Evolutionary conservation across 495 filamentous ascomycete species (phyloP).

Genomic region (Penicillium salamii): DNA sequence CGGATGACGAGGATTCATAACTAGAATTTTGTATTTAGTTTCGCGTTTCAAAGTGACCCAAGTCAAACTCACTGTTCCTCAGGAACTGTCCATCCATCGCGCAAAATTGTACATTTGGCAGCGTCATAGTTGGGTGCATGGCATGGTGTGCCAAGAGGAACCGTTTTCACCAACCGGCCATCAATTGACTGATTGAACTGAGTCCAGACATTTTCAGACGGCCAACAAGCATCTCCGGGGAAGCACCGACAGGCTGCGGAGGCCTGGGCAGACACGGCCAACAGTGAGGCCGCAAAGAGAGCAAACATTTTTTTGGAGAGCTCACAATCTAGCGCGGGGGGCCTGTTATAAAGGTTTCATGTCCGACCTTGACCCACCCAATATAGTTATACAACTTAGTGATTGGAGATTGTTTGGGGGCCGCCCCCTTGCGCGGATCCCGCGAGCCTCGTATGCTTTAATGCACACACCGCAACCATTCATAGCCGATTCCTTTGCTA

Average conservation of each 20-base stretch:
- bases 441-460: no score
- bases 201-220: conserved; percentile 36
- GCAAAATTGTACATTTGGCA: conserved; percentile 23
- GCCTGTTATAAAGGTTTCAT: not conserved
- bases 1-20: conserved; percentile 35
- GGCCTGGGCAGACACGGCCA: conserved; percentile 6
- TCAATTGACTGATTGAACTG: conserved; percentile 40
- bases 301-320: not conserved
- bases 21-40: conserved; percentile 10
- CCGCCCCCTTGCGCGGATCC: no score
- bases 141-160: conserved; percentile 45
- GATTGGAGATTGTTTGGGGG: not conserved
- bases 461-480: no score
- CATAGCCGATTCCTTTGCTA: no score
- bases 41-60: not conserved
- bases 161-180: conserved; percentile 44
- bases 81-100: conserved; percentile 27
- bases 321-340: not conserved
- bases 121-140: conserved; percentile 39
- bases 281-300: conserved; percentile 4
- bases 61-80: conserved; percentile 28
- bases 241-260: conserved; percentile 26
- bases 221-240: conserved; percentile 48
- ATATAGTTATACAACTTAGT: no score
- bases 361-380: not conserved